Percentiles rank a stretch among this genome's conserved stretches.
These are phyloP conservation scores for Limonium bicolor DNA, from an alignment of 148 eudicot species.

Conservation along the genomic window DNA sequence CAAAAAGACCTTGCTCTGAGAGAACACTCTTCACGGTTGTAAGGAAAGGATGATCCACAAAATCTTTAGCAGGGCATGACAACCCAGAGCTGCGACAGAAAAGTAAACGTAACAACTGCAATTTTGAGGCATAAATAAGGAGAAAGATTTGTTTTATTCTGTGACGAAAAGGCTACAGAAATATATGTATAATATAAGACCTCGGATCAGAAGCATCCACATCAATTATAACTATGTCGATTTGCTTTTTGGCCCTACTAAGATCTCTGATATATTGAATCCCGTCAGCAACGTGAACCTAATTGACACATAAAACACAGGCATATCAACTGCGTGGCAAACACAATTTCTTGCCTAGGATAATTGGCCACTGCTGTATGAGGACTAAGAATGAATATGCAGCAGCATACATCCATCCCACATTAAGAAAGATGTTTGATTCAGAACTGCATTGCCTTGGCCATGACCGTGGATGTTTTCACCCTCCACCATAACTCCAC, in stretches of 20 bases:
- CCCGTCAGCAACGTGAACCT: conserved; percentile 88
- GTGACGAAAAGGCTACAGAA: background rate
- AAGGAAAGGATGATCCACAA: conserved; percentile 73
- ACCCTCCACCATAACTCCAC: no score
- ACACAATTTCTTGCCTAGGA: no score
- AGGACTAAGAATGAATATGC: no score
- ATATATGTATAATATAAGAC: conserved; percentile 12
- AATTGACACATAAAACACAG: conserved; percentile 4
- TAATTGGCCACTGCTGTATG: no score
- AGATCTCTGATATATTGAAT: conserved; percentile 23
- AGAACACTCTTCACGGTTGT: conserved; percentile 36
- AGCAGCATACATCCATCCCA: no score
- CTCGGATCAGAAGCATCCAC: conserved; percentile 90
- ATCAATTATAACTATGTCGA: conserved; percentile 64
- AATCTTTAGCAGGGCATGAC: conserved; percentile 81
- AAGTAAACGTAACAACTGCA: background rate
- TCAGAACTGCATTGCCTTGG: no score
- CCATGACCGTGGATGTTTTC: no score
- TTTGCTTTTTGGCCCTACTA: conserved; percentile 12
- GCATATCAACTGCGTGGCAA: conserved; percentile 1
- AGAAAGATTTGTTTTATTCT: background rate
- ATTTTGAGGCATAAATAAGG: background rate
- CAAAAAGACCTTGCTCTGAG: conserved; percentile 74
- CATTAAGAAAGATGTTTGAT: no score
- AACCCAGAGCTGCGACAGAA: conserved; percentile 83